Evolutionary conservation across 1,139 yeast species (phyloP).

Genomic region (Pichia sp.): DNA sequence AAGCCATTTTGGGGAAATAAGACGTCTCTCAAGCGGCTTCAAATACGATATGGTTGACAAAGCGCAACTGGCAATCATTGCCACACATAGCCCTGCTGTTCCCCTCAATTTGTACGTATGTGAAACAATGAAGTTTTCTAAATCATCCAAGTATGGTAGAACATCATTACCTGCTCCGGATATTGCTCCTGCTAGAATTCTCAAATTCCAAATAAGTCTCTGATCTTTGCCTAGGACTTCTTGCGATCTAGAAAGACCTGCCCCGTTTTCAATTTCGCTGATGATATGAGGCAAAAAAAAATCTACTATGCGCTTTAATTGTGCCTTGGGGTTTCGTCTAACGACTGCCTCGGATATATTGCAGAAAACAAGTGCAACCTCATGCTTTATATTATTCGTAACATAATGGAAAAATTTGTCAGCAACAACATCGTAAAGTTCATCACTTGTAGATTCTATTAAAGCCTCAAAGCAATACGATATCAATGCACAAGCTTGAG

Average conservation of each 20-base stretch:
- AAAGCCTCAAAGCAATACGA: constrained; percentile 67
- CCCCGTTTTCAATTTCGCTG: constrained; percentile 75
- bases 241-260: constrained; percentile 68
- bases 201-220: constrained; percentile 67
- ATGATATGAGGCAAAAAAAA: constrained; percentile 50
- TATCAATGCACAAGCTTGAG: constrained; percentile 51
- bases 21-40: constrained; percentile 50
- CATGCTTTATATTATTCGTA: constrained; percentile 56
- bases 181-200: constrained; percentile 66
- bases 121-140: constrained; percentile 48
- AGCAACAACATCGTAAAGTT: constrained; percentile 51
- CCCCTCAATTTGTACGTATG: constrained; percentile 63
- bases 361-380: constrained; percentile 65
- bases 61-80: constrained; percentile 46
- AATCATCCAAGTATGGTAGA: constrained; percentile 42
- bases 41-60: constrained; percentile 62
- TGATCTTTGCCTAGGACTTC: constrained; percentile 72
- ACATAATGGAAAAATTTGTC: constrained; percentile 53
- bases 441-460: constrained; percentile 67
- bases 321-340: constrained; percentile 51
- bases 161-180: constrained; percentile 61
- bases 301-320: constrained; percentile 45
- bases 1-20: constrained; percentile 43
- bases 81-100: constrained; percentile 38
- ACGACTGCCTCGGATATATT: constrained; percentile 68